Conservation (phyloP, 345 rosid species). For the Ceriops decandra region DNA sequence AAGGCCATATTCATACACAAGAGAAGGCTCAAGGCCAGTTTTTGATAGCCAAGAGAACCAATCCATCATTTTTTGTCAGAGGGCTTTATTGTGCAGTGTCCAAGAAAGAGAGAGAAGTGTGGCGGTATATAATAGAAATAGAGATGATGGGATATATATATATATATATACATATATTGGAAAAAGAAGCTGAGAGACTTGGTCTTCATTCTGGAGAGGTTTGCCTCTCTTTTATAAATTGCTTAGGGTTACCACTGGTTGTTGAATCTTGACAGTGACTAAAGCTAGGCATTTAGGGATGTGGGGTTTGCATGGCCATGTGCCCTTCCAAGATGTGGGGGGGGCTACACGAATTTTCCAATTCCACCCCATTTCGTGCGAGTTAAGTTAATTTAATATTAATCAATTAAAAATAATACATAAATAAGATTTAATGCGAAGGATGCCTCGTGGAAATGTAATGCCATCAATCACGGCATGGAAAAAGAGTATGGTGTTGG, state of each 20-base stretch:
- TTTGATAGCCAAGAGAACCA: slow-evolving; percentile 95
- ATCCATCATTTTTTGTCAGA: slow-evolving; percentile 43
- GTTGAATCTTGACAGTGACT: slow-evolving; percentile 28
- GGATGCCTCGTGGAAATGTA: slow-evolving; percentile 4
- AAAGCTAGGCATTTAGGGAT: not conserved
- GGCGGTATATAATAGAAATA: not conserved
- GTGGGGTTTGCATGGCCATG: slow-evolving; percentile 15
- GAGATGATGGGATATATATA: no score
- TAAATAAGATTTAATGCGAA: not conserved
- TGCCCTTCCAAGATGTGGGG: slow-evolving; percentile 6
- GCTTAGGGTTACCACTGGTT: not conserved
- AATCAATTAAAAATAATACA: not conserved
- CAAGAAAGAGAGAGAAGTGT: not conserved
- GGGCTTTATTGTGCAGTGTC: not conserved
- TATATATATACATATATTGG: not conserved
- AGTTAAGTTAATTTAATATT: not conserved
- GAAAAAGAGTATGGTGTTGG: slow-evolving; percentile 5
- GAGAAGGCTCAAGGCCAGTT: slow-evolving; percentile 65
- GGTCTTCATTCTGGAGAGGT: not conserved
- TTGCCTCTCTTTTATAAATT: not conserved
- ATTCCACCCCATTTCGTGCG: no score
- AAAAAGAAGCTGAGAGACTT: not conserved
- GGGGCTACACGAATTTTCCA: no score
- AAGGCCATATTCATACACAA: slow-evolving; percentile 75
- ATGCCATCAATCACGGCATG: slow-evolving; percentile 30